Conservation (phyloP, 192 early-diverging fungal genomes). For the Coemansia sp. region DNA sequence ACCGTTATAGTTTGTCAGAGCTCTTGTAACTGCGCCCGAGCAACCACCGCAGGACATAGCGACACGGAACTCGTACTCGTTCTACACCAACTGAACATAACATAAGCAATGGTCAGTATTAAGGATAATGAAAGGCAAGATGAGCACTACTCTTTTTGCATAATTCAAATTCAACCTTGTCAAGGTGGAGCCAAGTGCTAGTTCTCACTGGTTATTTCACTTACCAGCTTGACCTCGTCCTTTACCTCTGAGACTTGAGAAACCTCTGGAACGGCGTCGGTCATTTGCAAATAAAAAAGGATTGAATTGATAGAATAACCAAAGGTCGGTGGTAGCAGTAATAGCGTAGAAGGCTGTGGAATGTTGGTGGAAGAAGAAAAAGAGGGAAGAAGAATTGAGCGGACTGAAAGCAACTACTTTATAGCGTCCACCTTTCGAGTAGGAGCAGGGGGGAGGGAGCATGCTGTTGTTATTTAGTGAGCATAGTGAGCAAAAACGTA, state of each 20-base stretch:
- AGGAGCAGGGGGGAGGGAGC: too few relatives aligned
- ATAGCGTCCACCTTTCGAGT: too few relatives aligned
- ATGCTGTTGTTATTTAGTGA: too few relatives aligned
- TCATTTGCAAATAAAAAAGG: conserved; percentile 2
- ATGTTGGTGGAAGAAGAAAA: background rate
- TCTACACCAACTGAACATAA: too few relatives aligned
- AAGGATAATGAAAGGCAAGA: too few relatives aligned
- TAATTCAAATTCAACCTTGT: too few relatives aligned
- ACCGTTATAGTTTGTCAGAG: conserved; percentile 8
- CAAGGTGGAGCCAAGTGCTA: too few relatives aligned
- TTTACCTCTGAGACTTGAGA: background rate
- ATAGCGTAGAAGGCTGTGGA: background rate
- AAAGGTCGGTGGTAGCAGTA: background rate
- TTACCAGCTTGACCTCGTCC: conserved; percentile 1
- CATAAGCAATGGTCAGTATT: too few relatives aligned
- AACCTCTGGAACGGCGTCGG: background rate
- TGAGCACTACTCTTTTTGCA: too few relatives aligned
- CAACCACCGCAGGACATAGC: conserved; percentile 26
- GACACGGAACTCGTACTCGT: conserved; percentile 17
- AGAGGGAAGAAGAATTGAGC: background rate
- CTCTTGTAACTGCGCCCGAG: conserved; percentile 22
- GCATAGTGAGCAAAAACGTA: too few relatives aligned
- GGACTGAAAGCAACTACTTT: too few relatives aligned
- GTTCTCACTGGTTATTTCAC: background rate
- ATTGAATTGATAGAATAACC: background rate